These are phyloP conservation scores for Fusarium pseudocircinatum DNA, from an alignment of 2,329 filamentous ascomycete genomes.

Conservation along the genomic window DNA sequence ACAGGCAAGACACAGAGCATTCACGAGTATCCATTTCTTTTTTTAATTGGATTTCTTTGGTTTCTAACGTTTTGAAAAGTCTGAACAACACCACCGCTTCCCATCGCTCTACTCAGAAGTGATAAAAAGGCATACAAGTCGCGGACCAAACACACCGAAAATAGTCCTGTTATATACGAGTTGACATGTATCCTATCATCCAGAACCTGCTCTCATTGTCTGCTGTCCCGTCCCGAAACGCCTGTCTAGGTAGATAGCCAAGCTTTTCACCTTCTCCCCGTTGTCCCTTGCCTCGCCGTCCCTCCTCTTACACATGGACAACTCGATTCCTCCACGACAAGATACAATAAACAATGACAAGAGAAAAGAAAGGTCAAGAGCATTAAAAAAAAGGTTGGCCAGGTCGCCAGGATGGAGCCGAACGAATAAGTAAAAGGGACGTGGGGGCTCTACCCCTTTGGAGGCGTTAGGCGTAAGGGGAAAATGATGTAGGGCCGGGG, in stretches of 20 bases:
- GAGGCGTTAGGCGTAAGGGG: constrained; percentile 36
- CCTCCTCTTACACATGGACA: constrained; percentile 36
- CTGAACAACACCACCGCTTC: constrained; percentile 25
- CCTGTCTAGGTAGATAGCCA: constrained; percentile 34
- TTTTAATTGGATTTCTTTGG: constrained; percentile 31
- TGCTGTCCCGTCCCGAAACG: constrained; percentile 14
- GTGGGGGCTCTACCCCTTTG: constrained; percentile 42
- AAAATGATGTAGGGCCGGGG: constrained; percentile 32
- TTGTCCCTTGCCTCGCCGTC: constrained; percentile 29
- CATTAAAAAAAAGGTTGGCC: constrained; percentile 42
- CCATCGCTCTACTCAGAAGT: constrained; percentile 10
- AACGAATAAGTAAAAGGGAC: constrained; percentile 35
- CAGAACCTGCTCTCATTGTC: constrained; percentile 1
- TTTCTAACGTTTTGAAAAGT: constrained; percentile 38
- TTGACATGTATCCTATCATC: constrained; percentile 35
- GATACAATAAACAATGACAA: constrained; percentile 37
- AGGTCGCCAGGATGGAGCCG: constrained; percentile 44
- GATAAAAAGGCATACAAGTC: constrained; percentile 28
- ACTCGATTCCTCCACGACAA: constrained; percentile 19
- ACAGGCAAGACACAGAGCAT: neutral
- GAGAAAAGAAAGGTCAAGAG: constrained; percentile 33
- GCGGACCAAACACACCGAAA: constrained; percentile 26
- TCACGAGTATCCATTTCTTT: constrained; percentile 27
- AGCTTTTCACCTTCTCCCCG: constrained; percentile 27
- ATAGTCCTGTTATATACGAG: constrained; percentile 41